These are phyloP conservation scores for Metrosideros polymorpha DNA, from an alignment of 441 rosid genomes.

Conservation along the genomic window DNA sequence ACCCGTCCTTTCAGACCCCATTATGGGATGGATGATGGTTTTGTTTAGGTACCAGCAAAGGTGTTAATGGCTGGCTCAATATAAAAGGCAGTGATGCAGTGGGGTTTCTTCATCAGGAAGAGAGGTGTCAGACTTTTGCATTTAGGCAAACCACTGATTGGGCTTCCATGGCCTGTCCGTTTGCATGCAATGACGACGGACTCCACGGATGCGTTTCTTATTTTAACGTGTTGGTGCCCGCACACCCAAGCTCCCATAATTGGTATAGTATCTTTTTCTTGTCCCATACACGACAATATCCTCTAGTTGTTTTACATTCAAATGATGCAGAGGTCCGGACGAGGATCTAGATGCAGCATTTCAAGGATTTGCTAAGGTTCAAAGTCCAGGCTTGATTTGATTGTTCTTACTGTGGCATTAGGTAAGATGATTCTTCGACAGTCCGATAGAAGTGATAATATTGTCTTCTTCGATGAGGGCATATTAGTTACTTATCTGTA, in stretches of 20 bases:
- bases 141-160: not conserved
- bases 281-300: too few species aligned
- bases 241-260: too few species aligned
- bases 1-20: not conserved
- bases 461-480: not conserved
- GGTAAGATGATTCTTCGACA: not conserved
- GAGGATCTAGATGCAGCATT: too few species aligned
- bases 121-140: not conserved
- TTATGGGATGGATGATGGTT: too few species aligned
- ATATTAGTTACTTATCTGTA: not conserved
- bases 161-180: too few species aligned
- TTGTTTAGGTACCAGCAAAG: fast-evolving
- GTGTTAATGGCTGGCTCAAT: fast-evolving
- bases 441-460: fast-evolving
- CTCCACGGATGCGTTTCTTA: too few species aligned
- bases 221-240: too few species aligned
- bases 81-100: not conserved
- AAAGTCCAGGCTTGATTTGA: not conserved
- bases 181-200: too few species aligned
- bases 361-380: too few species aligned
- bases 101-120: fast-evolving
- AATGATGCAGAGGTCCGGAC: too few species aligned
- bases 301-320: too few species aligned
- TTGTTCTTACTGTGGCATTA: not conserved
- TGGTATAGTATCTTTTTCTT: too few species aligned